Base-by-base conservation (phyloP, 1,284 basidiomycete species). In the Macrocybe sp. region DNA sequence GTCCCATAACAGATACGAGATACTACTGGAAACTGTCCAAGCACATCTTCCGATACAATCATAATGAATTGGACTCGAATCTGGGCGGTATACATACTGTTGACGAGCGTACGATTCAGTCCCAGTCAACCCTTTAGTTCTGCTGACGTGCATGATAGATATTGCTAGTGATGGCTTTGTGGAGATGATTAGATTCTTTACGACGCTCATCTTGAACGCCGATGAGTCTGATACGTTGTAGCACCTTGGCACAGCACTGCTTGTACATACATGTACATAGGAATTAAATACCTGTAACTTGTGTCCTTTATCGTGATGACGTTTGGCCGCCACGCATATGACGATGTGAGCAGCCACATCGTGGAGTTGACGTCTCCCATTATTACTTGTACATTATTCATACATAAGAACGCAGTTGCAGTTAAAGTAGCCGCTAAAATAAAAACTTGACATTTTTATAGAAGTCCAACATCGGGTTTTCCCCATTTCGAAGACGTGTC, bases 371-470 rank as follows among this genome's bases (percentile, higher is more conserved):
- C 22, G 22, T 4, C 4, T 22, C 22, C 4, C 22, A 22, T 22
- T 22, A 22, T 22, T 22, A 22, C 22, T 22, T 22, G 22, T 22
- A 22, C 22, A 22, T 22, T 22, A 22, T 22, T 22, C 22, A 22
- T 22, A 22, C 22, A 22, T 22, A 22, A 22, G 22, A 22, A 22
- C 22, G 22, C 22, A 22, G 22, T 22, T 2, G 16, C 35, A 12
- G 12, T 35, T 14, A 22, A 22, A 5, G 10, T n/a, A 43, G 12
- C 14, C 31, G 22, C 76, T 63, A 90, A 55, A 91, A 91, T 55
- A 92, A 68, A 61, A 92, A 84, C 62, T 92, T 91, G 53, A 93
- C 92, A 69, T 96, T 96, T 63, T 86, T 81, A 63, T 96, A 96
- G 63, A 83, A 90, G 55, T 88, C 83, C 48, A 94, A 58, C 73